Base-by-base conservation (phyloP, 2,329 filamentous ascomycete species). In the Sarocladium strictum region DNA sequence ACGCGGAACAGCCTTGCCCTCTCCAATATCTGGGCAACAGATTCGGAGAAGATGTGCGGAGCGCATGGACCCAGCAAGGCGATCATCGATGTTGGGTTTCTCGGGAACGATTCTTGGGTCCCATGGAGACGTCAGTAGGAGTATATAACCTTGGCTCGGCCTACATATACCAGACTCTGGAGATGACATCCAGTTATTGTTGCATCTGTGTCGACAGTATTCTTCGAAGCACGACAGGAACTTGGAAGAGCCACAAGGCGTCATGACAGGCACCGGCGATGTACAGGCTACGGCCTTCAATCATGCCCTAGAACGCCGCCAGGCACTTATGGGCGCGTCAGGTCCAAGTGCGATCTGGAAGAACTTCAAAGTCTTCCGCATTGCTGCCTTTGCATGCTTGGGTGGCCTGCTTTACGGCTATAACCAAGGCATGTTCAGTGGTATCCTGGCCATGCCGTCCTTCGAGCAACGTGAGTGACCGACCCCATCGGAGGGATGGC, bases 321-420 rank as follows among this genome's bases (percentile, higher is more conserved):
- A 80, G 65, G 73, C 73, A 35, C 69, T 83, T 26, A 80, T 80
- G 75, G 78, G 78, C 53, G 69, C 69, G 2, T 75, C 72, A 58
- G 79, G 80, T 2, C 75, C 77, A 0, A 61, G 67, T 17, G 79
- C 78, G 12, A 66, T 85, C 40, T 63, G 83, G 14, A 83, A 81
- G 66, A 85, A 85, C 62, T 77, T 76, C 62, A 79, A 76, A 43
- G 81, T 85, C 14, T 81, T 83, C 59, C 71, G 76, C 15, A 77
- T 85, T 56, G 80, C 80, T 1, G 70, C 78, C 41, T 85, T 85
- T 64, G 81, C 82, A 5, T 84, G 81, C 57, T 80, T 85, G 38
- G 82, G 83, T 17, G 81, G 82, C 53, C 70, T 83, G 2, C 69
- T 83, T 1, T 83, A 88, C 65, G 85, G 87, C 19, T 90, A 89